Evolutionary conservation across 2,329 filamentous ascomycete genomes (phyloP).

Genomic region (Helminthosporium solani): DNA sequence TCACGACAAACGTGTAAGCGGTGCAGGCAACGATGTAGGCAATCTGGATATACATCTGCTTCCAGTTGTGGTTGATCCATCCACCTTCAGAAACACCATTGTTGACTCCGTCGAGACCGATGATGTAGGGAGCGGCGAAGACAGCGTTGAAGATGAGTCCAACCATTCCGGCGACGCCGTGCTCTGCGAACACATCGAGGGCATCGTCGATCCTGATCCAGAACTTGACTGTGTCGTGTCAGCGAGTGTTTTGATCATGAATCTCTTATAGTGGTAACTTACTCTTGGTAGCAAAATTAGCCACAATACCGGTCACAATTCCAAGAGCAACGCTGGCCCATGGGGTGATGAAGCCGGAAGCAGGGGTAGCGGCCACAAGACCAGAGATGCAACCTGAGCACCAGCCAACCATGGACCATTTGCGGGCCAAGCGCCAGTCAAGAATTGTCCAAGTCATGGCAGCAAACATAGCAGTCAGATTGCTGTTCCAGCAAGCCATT

Average conservation of each 20-base stretch:
- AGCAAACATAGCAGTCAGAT: slow-evolving; percentile 87
- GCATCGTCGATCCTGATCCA: slow-evolving; percentile 81
- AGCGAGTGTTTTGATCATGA: slow-evolving; percentile 10
- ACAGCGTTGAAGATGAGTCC: slow-evolving; percentile 78
- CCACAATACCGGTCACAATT: slow-evolving; percentile 64
- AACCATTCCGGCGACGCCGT: slow-evolving; percentile 79
- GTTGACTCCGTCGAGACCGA: slow-evolving; percentile 73
- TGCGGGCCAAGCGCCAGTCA: slow-evolving; percentile 89
- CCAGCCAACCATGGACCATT: slow-evolving; percentile 94
- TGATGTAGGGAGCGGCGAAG: slow-evolving; percentile 73
- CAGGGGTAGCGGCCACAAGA: slow-evolving; percentile 83
- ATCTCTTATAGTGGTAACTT: slow-evolving; percentile 46
- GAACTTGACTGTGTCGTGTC: slow-evolving; percentile 59
- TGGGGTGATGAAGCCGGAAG: slow-evolving; percentile 73
- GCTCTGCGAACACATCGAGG: slow-evolving; percentile 88
- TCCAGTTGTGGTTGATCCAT: slow-evolving; percentile 74
- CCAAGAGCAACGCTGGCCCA: slow-evolving; percentile 64
- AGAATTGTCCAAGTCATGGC: slow-evolving; percentile 93
- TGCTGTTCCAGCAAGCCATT: slow-evolving; percentile 98
- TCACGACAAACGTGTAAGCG: slow-evolving; percentile 72
- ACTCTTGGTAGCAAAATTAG: slow-evolving; percentile 87
- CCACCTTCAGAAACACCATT: slow-evolving; percentile 63
- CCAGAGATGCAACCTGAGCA: slow-evolving; percentile 86
- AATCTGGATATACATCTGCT: slow-evolving; percentile 75
- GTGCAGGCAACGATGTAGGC: slow-evolving; percentile 69